phyloP scores from a whole-genome alignment of 352 stramenopile genomes.

The Globisporangium camurandrum region DNA sequence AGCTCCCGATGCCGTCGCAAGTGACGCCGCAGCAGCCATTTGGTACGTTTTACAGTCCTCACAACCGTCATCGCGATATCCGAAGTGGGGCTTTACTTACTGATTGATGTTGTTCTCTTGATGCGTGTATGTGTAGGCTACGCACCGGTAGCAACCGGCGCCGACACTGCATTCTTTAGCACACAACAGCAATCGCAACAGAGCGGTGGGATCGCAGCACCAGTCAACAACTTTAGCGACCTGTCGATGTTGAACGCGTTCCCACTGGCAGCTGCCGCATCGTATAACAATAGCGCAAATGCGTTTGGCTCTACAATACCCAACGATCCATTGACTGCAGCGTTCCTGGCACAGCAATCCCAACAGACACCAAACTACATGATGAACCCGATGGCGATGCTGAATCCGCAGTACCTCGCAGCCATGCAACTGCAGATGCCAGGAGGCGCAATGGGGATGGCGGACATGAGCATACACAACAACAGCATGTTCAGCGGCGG shows the following conservation, averaged over 20 bases:
- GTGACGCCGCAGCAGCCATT: constrained; percentile 6
- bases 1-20: constrained; percentile 27
- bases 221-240: constrained; percentile 6
- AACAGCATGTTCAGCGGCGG: constrained; percentile 4
- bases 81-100: too few relatives aligned
- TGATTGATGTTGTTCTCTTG: too few relatives aligned
- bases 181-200: too few relatives aligned
- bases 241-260: constrained; percentile 15
- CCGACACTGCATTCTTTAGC: constrained; percentile 7
- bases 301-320: constrained; percentile 16
- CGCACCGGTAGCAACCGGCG: not conserved
- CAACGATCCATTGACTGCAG: not conserved
- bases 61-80: too few relatives aligned
- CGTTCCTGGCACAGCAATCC: constrained; percentile 30
- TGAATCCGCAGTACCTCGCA: constrained; percentile 51
- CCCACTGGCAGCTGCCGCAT: constrained; percentile 10
- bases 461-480: constrained; percentile 8
- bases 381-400: constrained; percentile 40
- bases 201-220: too few relatives aligned
- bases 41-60: constrained; percentile 1
- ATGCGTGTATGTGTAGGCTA: not conserved
- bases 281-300: constrained; percentile 6
- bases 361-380: constrained; percentile 26
- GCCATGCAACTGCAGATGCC: constrained; percentile 44
- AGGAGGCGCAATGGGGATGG: constrained; percentile 25